Evolutionary conservation across 495 filamentous ascomycete genomes (phyloP), one percentile per base, ranked within the genome.

Genomic region (Xylaria longipes): DNA sequence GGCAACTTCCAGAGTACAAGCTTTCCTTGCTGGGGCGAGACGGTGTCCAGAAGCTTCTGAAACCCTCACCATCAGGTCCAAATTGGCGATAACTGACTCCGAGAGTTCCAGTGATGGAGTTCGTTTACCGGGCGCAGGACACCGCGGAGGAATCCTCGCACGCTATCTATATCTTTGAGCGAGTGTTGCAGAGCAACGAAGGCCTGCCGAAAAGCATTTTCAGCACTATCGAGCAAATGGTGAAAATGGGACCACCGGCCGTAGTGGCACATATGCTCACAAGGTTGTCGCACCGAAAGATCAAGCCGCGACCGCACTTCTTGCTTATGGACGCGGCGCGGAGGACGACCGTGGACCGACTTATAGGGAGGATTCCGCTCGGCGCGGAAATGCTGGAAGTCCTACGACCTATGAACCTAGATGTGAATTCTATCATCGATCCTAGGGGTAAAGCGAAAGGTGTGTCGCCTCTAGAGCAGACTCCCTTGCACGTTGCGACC

Each of bases 291-390:
- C 60, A 39, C 37, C 35, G 14, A 5, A 63, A 43, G 8, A 63
- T 63, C 60, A 63, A 39, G 14, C 60, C 60, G 60, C 60, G 60
- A 43, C 60, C 60, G 60, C 60, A 43, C 22, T 63, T 41, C 60
- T 22, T 63, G n/a, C 37, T 63, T 14, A 43, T n/a, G 12, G 60
- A 63, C 3, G 60, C 60, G 14, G 60, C 60, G 17, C 7, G 60
- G 37, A 62, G 58, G 35, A 20, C n/a, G 20, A 5, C 20, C 8
- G 17, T 41, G 8, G 58, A 25, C 58, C 58, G 35, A 8, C 35
- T 12, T 39, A 3, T 27, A 5, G 58, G 58, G 27, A 43, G 20
- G 57, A 17, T 5, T 14, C 29, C 60, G 37, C 37, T 43, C 14
- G 60, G 22, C 17, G 37, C 37, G 35, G 35, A 43, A 63, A 60